Base-by-base conservation (phyloP, 352 stramenopile species). In the Phytopythium oedochilum region DNA sequence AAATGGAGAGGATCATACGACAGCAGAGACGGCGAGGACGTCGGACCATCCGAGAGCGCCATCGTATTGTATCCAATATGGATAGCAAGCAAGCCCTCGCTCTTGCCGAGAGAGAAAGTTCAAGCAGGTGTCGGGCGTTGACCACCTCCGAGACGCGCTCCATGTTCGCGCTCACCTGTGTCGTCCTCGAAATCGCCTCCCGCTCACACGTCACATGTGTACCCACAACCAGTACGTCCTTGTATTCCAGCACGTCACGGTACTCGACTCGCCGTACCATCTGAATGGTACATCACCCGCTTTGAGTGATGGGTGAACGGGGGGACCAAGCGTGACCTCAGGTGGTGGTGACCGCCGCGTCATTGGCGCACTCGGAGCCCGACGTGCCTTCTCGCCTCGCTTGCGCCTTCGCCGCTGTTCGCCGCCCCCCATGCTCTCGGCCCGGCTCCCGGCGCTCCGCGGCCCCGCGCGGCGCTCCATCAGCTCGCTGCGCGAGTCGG, bases 401-500 rank as follows among this genome's bases (percentile, higher is more conserved):
- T 17, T 9, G 9, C 8, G 18, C 5, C 20, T 44, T 36, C 45
- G 8, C n/a, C 45, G 44, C 34, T 3, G 25, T 5, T 51, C 28
- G 29, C n/a, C 22, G 20, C 22, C 20, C n/a, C 23, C 32, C n/a
- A 55, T 46, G 49, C 35, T 55, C 32, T 32, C 49, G 22, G 43
- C 48, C 11, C 14, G 34, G 50, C 50, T 56, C 34, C 50, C 22
- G 39, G 39, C 29, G 42, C 39, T 58, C 14, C 52, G 59, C 49
- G 32, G 49, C 12, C 34, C 35, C 3, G 34, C 14, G 22, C 42
- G 60, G 44, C 69, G 64, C 18, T 61, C 55, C 46, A 58, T 86
- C 61, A 87, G 77, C 70, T 78, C 74, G 38, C 59, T 92, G 40
- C 68, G 77, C 14, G 81, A 91, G 18, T 75, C 73, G 52, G 78